A percentile compares a stretch with the other conserved stretches of the same genome.
Conservation (phyloP, 805 yeast genomes). For the Candida lessepsii region DNA sequence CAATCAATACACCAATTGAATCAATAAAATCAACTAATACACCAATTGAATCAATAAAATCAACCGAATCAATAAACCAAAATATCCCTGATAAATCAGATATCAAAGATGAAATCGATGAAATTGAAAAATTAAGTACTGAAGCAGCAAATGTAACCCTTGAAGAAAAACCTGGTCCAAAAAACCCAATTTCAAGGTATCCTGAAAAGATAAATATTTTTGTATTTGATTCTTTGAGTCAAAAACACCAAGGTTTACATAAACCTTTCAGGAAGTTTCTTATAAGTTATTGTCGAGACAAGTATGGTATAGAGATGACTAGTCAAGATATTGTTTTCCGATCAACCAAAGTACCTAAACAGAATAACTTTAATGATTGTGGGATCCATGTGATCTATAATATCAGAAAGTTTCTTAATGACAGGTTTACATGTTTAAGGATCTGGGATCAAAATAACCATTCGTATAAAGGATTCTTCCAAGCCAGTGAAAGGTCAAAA, state of each 20-base stretch:
- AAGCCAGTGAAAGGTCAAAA: constrained; percentile 27
- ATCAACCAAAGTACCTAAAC: constrained; percentile 69
- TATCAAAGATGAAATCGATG: no score
- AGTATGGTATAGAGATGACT: constrained; percentile 47
- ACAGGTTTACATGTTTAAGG: constrained; percentile 46
- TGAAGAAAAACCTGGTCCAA: constrained; percentile 3
- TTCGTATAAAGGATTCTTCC: constrained; percentile 20
- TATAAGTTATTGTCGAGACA: constrained; percentile 67
- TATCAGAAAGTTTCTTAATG: constrained; percentile 53
- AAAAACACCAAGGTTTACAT: constrained; percentile 51
- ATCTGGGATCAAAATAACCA: constrained; percentile 40
- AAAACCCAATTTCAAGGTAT: not conserved
- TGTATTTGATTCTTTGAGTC: constrained; percentile 76
- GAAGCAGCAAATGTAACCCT: not conserved
- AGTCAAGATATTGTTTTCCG: constrained; percentile 47
- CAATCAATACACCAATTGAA: no score
- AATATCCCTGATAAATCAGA: no score
- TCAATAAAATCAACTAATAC: no score
- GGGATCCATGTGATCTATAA: constrained; percentile 89
- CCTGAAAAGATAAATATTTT: constrained; percentile 36
- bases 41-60: no score
- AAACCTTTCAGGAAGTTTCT: constrained; percentile 59
- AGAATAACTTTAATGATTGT: constrained; percentile 88
- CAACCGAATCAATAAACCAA: no score
- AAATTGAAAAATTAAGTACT: not conserved